phyloP scores from a whole-genome alignment of 2,329 filamentous ascomycete species.

The Arachnomyces sp. region DNA sequence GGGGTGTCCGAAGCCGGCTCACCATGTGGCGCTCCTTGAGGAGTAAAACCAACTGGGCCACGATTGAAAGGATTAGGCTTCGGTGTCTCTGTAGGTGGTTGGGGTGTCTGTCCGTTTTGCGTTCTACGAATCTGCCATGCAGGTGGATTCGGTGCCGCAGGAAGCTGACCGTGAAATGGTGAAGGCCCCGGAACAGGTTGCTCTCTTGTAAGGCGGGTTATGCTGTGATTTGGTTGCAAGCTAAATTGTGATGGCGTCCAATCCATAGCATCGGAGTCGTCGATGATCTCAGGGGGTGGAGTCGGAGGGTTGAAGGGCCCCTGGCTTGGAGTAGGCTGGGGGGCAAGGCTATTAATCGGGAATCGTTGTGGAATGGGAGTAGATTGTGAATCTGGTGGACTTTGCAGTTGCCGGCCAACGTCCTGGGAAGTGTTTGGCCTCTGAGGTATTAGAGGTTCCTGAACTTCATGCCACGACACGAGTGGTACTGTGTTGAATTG shows the following conservation, averaged over 20 bases:
- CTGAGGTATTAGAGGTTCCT: slow-evolving; percentile 21
- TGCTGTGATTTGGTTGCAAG: slow-evolving; percentile 24
- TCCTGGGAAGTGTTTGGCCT: slow-evolving; percentile 14
- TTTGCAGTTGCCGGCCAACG: slow-evolving; percentile 13
- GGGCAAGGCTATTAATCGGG: slow-evolving; percentile 34
- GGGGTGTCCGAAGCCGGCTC: slow-evolving; percentile 16
- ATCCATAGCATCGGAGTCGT: slow-evolving; percentile 38
- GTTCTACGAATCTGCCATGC: slow-evolving; percentile 33
- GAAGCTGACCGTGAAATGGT: slow-evolving; percentile 38
- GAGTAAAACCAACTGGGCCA: slow-evolving; percentile 17
- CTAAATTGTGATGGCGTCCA: slow-evolving; percentile 41
- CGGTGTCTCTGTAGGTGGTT: too few relatives aligned
- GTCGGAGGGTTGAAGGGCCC: slow-evolving; percentile 24
- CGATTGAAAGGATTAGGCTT: slow-evolving; percentile 31
- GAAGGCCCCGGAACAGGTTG: slow-evolving; percentile 25
- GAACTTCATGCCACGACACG: slow-evolving; percentile 34
- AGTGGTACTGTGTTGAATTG: slow-evolving; percentile 33
- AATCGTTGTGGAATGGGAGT: slow-evolving; percentile 23
- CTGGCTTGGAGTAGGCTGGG: slow-evolving; percentile 16
- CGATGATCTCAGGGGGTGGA: slow-evolving; percentile 28
- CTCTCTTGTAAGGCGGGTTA: slow-evolving; percentile 20
- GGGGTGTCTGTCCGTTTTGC: too few relatives aligned
- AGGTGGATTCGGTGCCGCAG: slow-evolving; percentile 31
- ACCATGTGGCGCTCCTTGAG: slow-evolving; percentile 16
- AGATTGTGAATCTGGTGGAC: slow-evolving; percentile 9